Conservation (phyloP, 2,329 filamentous ascomycete genomes). For the Grosmannia serpens region DNA sequence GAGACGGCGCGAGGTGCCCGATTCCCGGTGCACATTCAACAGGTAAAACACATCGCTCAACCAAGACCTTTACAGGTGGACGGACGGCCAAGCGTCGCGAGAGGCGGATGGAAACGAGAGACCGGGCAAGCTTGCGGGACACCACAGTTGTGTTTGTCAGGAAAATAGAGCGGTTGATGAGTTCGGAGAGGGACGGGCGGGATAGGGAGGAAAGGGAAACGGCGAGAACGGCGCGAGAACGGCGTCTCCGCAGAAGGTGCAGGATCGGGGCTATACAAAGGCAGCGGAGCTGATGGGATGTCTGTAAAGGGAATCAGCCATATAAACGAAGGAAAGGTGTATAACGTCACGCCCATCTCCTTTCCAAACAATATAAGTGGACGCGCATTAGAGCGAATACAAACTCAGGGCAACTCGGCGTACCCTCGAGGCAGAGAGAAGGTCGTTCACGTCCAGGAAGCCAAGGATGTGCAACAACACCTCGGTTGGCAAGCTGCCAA, state of each 20-base stretch:
- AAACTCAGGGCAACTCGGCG: background rate
- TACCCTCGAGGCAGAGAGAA: constrained; percentile 45
- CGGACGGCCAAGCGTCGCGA: constrained; percentile 48
- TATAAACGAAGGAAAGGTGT: background rate
- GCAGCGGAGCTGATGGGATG: constrained; percentile 48
- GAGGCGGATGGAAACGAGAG: constrained; percentile 53
- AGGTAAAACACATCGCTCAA: constrained; percentile 53
- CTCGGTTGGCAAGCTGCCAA: constrained; percentile 41
- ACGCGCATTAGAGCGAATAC: background rate
- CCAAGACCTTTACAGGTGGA: constrained; percentile 47
- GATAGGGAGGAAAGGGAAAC: constrained; percentile 44
- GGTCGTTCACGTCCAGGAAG: constrained; percentile 45
- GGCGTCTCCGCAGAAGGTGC: constrained; percentile 49
- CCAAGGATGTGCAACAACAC: constrained; percentile 42
- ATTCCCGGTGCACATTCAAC: constrained; percentile 45
- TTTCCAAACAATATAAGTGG: background rate
- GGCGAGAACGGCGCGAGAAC: constrained; percentile 40
- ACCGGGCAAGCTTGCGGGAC: constrained; percentile 51
- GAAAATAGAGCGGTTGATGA: constrained; percentile 54
- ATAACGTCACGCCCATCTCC: background rate
- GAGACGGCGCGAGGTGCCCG: constrained; percentile 38
- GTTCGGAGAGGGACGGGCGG: constrained; percentile 48
- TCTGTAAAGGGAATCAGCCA: constrained; percentile 27
- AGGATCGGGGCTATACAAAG: constrained; percentile 55
- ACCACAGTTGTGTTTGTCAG: constrained; percentile 54